Base-by-base conservation (phyloP, 83 land plant species). In the Picea abies region DNA sequence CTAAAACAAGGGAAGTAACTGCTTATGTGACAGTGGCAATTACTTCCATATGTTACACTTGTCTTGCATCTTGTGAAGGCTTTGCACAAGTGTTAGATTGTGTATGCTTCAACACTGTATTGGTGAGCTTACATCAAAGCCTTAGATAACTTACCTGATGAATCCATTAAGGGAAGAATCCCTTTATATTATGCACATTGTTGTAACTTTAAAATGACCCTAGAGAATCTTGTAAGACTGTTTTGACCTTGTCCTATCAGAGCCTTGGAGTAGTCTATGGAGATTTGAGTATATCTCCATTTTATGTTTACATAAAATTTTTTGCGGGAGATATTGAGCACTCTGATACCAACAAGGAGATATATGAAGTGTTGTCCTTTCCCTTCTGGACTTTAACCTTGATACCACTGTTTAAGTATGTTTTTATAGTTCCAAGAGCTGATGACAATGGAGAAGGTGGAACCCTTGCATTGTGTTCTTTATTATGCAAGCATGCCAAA, bases 381-480 rank as follows among this genome's bases (percentile, higher is more conserved):
- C 82, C 88, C 23, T 84, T 90, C 61, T 90, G 90, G 88, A 90
- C 92, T 20, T 71, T 90, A 12, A 90, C 92, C 26, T n/a, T 90
- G 63, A 82, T 90, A 3, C 92, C 92, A 35, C 22, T 90, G 66
- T 76, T 90, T 32, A 90, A 90, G 56, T 90, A 90, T 64, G 91
- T 90, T 26, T 88, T 90, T 23, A 86, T 90, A 20, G 90, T 88
- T 14, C 88, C 88, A n/a, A 83, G 70, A 81, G 92, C 92, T 12
- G 88, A 90, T 80, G 92, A 90, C 72, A 88, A 90, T 82, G 92
- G 92, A 12, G 92, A 90, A 83, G 85, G 96, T 49, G 96, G 96
- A 25, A 92, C 96, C 5, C 92, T 94, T 87, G 96, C 96, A 20
- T 79, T 94, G n/a, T 94, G 92, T 76, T 90, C 94, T 19, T 83